These are phyloP conservation scores for Pisolithus thermaeus DNA, from an alignment of 1,284 basidiomycete species.

Conservation along the genomic window DNA sequence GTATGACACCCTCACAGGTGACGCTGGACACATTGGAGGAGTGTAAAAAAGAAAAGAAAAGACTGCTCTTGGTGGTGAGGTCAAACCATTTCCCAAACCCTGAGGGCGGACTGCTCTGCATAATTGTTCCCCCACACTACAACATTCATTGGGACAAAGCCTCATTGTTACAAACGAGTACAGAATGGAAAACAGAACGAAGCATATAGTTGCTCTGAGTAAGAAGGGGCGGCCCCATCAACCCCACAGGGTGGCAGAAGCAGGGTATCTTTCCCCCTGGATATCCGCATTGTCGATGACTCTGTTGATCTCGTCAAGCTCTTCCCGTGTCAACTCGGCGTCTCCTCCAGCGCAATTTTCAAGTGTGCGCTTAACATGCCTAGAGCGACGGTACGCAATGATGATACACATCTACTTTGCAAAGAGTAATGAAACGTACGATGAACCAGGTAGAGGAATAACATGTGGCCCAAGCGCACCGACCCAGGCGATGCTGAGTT, in stretches of 20 bases:
- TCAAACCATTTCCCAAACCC: too few species aligned
- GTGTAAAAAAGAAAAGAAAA: too few species aligned
- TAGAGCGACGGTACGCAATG: not conserved
- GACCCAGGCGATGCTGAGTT: conserved; percentile 59
- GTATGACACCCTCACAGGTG: too few species aligned
- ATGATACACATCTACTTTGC: not conserved
- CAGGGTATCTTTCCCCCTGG: conserved; percentile 18
- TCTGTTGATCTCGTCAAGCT: conserved; percentile 18
- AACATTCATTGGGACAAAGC: too few species aligned
- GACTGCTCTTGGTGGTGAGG: too few species aligned
- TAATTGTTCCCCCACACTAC: too few species aligned
- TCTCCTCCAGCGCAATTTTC: conserved; percentile 24
- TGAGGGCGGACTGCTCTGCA: too few species aligned
- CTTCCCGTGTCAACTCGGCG: conserved; percentile 14
- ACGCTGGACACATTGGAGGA: too few species aligned
- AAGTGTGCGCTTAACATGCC: conserved; percentile 22
- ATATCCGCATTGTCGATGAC: conserved; percentile 14
- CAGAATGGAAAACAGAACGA: too few species aligned
- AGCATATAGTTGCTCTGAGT: not conserved
- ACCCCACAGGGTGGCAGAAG: not conserved
- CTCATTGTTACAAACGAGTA: too few species aligned
- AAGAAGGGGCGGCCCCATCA: conserved; percentile 14
- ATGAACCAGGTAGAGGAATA: conserved; percentile 26
- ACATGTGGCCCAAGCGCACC: conserved; percentile 21
- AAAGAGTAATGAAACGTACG: conserved; percentile 12